Percentiles rank a stretch among this genome's conserved stretches.
These are phyloP conservation scores for Magnusiomyces clavatus DNA, from an alignment of 1,139 yeast species.

Conservation along the genomic window DNA sequence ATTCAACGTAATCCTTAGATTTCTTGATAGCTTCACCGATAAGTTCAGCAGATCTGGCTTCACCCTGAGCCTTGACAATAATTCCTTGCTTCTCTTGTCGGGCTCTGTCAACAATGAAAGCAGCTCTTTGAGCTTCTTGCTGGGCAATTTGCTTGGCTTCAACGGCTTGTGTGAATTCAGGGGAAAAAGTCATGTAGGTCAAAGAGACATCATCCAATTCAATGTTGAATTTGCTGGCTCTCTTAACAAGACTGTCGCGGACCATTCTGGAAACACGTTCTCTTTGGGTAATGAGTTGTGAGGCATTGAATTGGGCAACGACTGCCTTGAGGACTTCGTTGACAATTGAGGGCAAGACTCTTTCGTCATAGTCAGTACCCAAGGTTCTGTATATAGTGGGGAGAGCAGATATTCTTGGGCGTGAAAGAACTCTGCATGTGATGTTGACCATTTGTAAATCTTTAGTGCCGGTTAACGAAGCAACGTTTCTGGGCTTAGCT, in stretches of 20 bases:
- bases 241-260: constrained; percentile 81
- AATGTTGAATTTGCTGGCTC: constrained; percentile 86
- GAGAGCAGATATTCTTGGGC: constrained; percentile 72
- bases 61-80: constrained; percentile 97
- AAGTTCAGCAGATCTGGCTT: constrained; percentile 94
- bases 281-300: constrained; percentile 96
- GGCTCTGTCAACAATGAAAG: constrained; percentile 93
- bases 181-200: constrained; percentile 93
- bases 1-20: constrained; percentile 89
- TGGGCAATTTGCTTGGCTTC: constrained; percentile 99
- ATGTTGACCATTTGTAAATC: constrained; percentile 98
- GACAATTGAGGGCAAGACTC: constrained; percentile 92
- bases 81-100: constrained; percentile 95
- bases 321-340: constrained; percentile 95
- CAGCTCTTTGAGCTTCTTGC: constrained; percentile 98
- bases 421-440: constrained; percentile 91
- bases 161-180: constrained; percentile 95
- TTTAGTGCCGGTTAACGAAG: constrained; percentile 96
- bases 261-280: constrained; percentile 89
- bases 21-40: constrained; percentile 98
- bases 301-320: constrained; percentile 96
- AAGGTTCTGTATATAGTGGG: constrained; percentile 85
- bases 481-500: constrained; percentile 94
- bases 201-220: constrained; percentile 90
- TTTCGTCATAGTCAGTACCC: constrained; percentile 92